phyloP scores from a whole-genome alignment of 208 protist genomes.

The Sergeia podlipaevii region DNA sequence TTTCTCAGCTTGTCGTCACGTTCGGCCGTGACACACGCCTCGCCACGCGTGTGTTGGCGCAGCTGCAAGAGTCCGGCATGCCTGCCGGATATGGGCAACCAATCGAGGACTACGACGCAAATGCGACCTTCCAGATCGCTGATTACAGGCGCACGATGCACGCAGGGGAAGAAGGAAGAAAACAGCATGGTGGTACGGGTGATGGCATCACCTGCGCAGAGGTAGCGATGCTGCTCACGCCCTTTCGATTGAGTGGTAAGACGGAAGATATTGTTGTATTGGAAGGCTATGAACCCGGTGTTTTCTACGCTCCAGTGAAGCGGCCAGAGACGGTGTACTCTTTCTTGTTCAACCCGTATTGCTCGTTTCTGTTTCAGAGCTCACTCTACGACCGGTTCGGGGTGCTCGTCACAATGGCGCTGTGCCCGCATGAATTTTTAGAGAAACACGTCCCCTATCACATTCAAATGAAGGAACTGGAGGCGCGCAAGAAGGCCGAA shows the following conservation, averaged over 20 bases:
- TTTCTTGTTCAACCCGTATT: constrained; percentile 75
- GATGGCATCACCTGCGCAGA: constrained; percentile 63
- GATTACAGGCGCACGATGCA: constrained; percentile 61
- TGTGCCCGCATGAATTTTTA: constrained; percentile 73
- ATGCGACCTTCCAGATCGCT: constrained; percentile 76
- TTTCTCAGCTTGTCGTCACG: constrained; percentile 73
- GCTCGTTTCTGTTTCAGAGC: constrained; percentile 63
- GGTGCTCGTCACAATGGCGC: constrained; percentile 77
- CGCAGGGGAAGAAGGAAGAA: constrained; percentile 15
- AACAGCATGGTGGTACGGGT: neutral
- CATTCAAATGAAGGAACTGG: constrained; percentile 44
- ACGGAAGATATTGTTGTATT: constrained; percentile 60
- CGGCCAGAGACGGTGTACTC: constrained; percentile 69
- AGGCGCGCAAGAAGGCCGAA: constrained; percentile 14
- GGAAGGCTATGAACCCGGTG: constrained; percentile 67
- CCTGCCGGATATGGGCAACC: constrained; percentile 50
- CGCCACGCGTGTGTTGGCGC: constrained; percentile 41
- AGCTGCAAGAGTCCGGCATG: constrained; percentile 52
- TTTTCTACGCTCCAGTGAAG: constrained; percentile 79
- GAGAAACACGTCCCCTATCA: constrained; percentile 50
- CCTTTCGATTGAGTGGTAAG: constrained; percentile 31
- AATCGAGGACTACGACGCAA: constrained; percentile 33
- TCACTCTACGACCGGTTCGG: constrained; percentile 69
- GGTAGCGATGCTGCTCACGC: constrained; percentile 44
- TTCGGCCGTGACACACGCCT: constrained; percentile 59